A percentile compares a stretch with the other conserved stretches of the same genome.
Evolutionary conservation across 768 basidiomycete species (phyloP).

Genomic region (Rhizopogon salebrosus): DNA sequence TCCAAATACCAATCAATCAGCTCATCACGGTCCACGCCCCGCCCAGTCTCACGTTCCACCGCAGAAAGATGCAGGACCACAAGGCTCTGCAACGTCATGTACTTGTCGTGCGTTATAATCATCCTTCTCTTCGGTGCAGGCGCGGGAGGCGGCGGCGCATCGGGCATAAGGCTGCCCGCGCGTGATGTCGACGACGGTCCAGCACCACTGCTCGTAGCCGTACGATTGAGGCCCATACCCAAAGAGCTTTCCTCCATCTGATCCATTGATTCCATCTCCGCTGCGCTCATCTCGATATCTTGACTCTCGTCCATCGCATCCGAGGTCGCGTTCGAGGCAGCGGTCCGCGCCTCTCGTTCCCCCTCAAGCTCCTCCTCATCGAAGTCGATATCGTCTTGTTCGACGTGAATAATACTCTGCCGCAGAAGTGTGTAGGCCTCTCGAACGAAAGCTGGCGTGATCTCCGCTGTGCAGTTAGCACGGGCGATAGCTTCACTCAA

Average conservation of each 20-base stretch:
- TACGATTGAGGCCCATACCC: slow-evolving; percentile 29
- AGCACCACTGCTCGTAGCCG: slow-evolving; percentile 29
- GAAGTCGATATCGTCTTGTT: slow-evolving; percentile 97
- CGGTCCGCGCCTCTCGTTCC: slow-evolving; percentile 37
- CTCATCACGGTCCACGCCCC: slow-evolving; percentile 83
- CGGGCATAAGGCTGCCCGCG: slow-evolving; percentile 21
- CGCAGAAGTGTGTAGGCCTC: slow-evolving; percentile 92
- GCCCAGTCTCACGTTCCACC: slow-evolving; percentile 68
- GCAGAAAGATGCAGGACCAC: slow-evolving; percentile 79
- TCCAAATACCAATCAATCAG: slow-evolving; percentile 98
- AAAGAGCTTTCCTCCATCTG: slow-evolving; percentile 46
- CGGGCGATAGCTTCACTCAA: slow-evolving; percentile 95
- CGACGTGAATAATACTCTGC: slow-evolving; percentile 98
- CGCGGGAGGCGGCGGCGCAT: slow-evolving; percentile 29
- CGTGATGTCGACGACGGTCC: slow-evolving; percentile 29
- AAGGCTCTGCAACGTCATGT: slow-evolving; percentile 83
- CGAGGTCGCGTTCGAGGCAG: slow-evolving; percentile 28
- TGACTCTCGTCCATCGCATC: slow-evolving; percentile 45
- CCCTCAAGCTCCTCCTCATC: slow-evolving; percentile 82
- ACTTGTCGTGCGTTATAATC: slow-evolving; percentile 95
- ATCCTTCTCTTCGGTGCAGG: slow-evolving; percentile 64
- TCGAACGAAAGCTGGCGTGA: slow-evolving; percentile 88
- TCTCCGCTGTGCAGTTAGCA: slow-evolving; percentile 96
- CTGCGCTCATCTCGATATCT: slow-evolving; percentile 61
- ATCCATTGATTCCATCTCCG: slow-evolving; percentile 50